Conservation (phyloP, 441 rosid species). For the Cnidoscolus chayamansa region DNA sequence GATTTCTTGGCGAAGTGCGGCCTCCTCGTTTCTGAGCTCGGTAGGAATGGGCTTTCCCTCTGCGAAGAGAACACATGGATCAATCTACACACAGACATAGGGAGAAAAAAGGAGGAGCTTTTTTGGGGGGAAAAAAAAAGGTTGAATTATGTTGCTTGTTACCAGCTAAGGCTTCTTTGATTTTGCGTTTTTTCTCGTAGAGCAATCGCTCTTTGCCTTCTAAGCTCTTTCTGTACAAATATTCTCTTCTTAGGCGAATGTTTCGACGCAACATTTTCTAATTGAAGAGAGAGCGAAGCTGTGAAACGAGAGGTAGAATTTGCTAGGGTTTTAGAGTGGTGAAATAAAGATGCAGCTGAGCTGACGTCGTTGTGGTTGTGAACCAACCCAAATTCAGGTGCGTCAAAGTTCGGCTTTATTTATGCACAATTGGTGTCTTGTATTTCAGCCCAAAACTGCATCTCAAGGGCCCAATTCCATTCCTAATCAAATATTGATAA, state of each 20-base stretch:
- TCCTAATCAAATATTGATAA: no score
- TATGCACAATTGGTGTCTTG: no score
- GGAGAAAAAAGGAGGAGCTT: slow-evolving; percentile 22
- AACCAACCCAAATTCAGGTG: no score
- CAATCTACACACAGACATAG: background rate
- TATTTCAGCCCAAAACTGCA: no score
- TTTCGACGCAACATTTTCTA: slow-evolving; percentile 60
- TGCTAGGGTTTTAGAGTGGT: background rate
- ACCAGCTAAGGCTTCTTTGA: slow-evolving; percentile 66
- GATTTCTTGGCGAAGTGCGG: slow-evolving; percentile 71
- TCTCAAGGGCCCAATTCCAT: no score
- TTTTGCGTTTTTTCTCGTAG: slow-evolving; percentile 82
- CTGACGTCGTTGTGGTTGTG: no score
- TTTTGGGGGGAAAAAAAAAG: background rate
- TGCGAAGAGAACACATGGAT: slow-evolving; percentile 13
- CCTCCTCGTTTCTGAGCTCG: slow-evolving; percentile 82
- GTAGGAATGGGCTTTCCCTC: slow-evolving; percentile 89
- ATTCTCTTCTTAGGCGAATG: slow-evolving; percentile 67
- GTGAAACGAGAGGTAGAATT: background rate
- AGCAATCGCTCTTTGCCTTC: slow-evolving; percentile 79
- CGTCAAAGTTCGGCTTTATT: no score
- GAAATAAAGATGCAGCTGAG: no score
- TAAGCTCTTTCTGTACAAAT: slow-evolving; percentile 76
- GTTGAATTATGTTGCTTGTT: background rate
- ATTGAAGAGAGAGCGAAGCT: background rate